These are phyloP conservation scores for Fusarium chaquense DNA, from an alignment of 2,329 filamentous ascomycete species.

Conservation along the genomic window DNA sequence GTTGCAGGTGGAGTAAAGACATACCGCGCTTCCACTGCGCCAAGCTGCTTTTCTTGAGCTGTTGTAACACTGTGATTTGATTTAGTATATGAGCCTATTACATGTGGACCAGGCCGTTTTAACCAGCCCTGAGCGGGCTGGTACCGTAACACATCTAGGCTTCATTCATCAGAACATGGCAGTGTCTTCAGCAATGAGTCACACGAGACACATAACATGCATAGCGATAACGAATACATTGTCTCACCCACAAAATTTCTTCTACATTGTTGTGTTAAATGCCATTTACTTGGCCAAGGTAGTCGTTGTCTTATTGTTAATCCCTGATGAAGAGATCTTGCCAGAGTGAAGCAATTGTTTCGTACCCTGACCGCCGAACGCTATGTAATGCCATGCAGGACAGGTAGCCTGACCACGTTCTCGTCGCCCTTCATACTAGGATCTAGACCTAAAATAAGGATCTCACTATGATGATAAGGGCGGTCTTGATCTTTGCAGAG, in stretches of 20 bases:
- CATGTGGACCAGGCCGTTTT: not conserved
- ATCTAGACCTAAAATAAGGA: too few species aligned
- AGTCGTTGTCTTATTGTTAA: not conserved
- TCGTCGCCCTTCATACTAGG: too few species aligned
- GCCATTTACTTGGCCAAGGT: not conserved
- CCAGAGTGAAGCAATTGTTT: not conserved
- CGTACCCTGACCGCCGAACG: too few species aligned
- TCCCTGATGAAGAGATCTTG: not conserved
- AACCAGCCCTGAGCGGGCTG: too few species aligned
- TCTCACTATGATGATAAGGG: too few species aligned
- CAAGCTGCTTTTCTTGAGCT: constrained; percentile 32
- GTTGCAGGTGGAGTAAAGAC: constrained; percentile 18
- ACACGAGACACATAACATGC: not conserved
- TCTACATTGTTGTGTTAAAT: not conserved
- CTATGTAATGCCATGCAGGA: too few species aligned
- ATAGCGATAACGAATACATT: not conserved
- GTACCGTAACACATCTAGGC: accelerated
- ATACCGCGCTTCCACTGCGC: constrained; percentile 35
- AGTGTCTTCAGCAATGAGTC: not conserved
- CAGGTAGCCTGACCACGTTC: too few species aligned
- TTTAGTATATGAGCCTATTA: not conserved
- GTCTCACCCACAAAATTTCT: not conserved
- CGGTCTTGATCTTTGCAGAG: too few species aligned
- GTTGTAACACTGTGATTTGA: not conserved
- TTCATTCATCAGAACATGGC: not conserved